Percentiles rank a stretch among this genome's conserved stretches.
phyloP scores from a whole-genome alignment of 2,329 filamentous ascomycete genomes.

The Penicillium sp. region DNA sequence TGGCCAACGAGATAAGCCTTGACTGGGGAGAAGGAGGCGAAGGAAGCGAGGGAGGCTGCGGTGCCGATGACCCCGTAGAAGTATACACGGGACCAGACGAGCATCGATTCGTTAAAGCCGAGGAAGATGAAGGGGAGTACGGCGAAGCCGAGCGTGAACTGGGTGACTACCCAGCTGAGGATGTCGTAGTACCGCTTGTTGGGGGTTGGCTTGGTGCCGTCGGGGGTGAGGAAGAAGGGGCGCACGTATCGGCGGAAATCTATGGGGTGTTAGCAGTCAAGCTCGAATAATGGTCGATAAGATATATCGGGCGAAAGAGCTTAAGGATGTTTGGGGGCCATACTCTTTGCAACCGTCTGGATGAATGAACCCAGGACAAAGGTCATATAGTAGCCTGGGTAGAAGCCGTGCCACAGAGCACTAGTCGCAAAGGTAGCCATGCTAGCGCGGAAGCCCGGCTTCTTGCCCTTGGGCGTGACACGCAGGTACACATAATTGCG shows the following conservation, averaged over 20 bases:
- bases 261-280: constrained; percentile 40
- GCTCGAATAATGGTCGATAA: background rate
- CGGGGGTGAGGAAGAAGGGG: constrained; percentile 85
- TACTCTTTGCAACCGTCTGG: constrained; percentile 93
- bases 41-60: constrained; percentile 67
- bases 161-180: constrained; percentile 72
- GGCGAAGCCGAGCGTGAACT: constrained; percentile 79
- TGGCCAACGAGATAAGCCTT: constrained; percentile 62
- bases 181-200: constrained; percentile 87
- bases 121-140: constrained; percentile 86
- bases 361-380: constrained; percentile 89
- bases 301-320: background rate
- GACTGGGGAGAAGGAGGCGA: constrained; percentile 76
- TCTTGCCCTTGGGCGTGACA: constrained; percentile 92
- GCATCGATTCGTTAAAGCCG: constrained; percentile 67
- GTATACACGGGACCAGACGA: constrained; percentile 82
- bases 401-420: constrained; percentile 97
- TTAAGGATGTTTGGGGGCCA: constrained; percentile 38
- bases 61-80: constrained; percentile 80
- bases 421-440: constrained; percentile 92
- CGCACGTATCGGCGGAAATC: constrained; percentile 87
- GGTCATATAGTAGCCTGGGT: constrained; percentile 90
- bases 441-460: constrained; percentile 92
- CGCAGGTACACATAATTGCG: constrained; percentile 94
- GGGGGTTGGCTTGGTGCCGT: constrained; percentile 67